Evolutionary conservation across 176 grass and related monocot species (phyloP), one percentile per base, ranked within the genome.

Genomic region (Musa itinerans): DNA sequence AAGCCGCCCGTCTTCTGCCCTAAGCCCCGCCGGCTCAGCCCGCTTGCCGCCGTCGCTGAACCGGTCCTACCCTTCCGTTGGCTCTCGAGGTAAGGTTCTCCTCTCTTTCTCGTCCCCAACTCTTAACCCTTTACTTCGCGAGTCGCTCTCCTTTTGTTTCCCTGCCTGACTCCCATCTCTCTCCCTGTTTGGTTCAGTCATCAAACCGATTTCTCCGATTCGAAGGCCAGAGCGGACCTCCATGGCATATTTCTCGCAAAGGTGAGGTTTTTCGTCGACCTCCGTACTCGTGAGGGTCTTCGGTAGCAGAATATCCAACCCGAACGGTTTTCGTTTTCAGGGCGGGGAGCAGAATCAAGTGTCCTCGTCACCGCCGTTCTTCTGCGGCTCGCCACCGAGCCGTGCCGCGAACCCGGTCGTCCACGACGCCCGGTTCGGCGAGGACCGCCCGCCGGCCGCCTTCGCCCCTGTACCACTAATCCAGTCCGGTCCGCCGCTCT

Each of bases 361-460:
- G 29, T 50, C 78, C 5, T 79, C 68, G 15, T 72, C 78, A 5
- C 78, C 78, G 11, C 78, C 78, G n/a, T 79, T 79, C 25, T 79
- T 79, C 29, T 72, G 68, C 67, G 78, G 68, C 23, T 79, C 78
- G 2, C 78, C 78, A 0, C 78, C 78, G 19, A 79, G 54, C 34
- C 78, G 78, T 2, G 53, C 78, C 0, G 29, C 66, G 25, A 72
- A 79, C 68, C 78, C 78, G 19, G 29, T 79, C 1, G 67, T 79
- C 78, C 68, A 71, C 66, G 78, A 79, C 54, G 54, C 29, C 27
- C 67, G 68, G 6, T 79, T 79, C 78, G 67, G 29, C 53, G 54
- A 61, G 13, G 68, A 50, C 78, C 54, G 27, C 14, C 76, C 63
- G 14, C 50, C 23, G 19, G 50, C 51, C 4, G 54, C 54, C 1